phyloP scores from a whole-genome alignment of 441 rosid species.

The Isatis lusitanica region DNA sequence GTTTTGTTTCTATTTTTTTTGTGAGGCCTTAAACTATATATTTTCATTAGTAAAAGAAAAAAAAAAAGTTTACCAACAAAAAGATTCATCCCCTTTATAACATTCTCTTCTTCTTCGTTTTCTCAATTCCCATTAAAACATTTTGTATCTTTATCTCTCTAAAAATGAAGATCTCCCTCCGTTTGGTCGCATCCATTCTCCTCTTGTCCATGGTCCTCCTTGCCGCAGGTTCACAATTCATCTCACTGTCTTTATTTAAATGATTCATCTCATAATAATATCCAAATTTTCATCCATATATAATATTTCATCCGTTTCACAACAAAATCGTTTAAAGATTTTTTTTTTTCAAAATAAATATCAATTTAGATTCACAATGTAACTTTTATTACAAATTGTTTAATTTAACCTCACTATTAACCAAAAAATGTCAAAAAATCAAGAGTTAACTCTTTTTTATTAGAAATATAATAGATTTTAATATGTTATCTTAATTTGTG shows the following conservation, averaged over 20 bases:
- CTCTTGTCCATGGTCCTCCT: constrained; percentile 33
- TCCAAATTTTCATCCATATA: background rate
- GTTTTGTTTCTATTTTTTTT: constrained; percentile 20
- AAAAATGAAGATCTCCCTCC: constrained; percentile 30
- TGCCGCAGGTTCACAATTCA: constrained; percentile 27
- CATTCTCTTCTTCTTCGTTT: background rate
- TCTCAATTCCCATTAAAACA: background rate
- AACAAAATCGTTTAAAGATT: too few species aligned
- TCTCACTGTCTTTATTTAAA: background rate
- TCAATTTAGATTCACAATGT: too few species aligned
- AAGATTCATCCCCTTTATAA: background rate
- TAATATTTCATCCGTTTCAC: too few species aligned
- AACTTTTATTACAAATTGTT: too few species aligned
- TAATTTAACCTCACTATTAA: too few species aligned
- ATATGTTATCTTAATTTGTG: too few species aligned
- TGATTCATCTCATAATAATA: background rate
- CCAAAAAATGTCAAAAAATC: too few species aligned
- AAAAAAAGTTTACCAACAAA: background rate
- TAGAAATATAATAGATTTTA: too few species aligned
- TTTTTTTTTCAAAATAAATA: too few species aligned
- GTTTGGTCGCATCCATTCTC: constrained; percentile 31
- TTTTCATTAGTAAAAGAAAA: background rate
- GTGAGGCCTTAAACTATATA: background rate
- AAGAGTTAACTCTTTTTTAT: too few species aligned
- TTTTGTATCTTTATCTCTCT: background rate